These are phyloP conservation scores for Boletus vinaceobasis DNA, from an alignment of 768 basidiomycete species.

Conservation along the genomic window DNA sequence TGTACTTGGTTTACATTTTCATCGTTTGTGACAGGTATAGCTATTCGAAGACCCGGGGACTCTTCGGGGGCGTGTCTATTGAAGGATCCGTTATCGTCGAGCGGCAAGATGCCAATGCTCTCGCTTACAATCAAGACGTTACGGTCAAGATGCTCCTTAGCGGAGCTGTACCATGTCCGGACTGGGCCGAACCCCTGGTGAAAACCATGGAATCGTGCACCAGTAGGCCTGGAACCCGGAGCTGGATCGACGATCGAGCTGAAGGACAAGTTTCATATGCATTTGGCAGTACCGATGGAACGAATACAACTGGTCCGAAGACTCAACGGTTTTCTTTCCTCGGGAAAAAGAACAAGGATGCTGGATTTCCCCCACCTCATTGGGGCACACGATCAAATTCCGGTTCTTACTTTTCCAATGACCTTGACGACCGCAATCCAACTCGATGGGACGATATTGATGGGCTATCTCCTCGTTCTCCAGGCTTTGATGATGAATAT, in stretches of 20 bases:
- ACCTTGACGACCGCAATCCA: constrained; percentile 10
- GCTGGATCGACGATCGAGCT: constrained; percentile 61
- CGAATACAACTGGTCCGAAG: constrained; percentile 33
- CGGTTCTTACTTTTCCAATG: constrained; percentile 55
- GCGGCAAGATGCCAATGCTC: constrained; percentile 86
- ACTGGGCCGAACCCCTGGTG: constrained; percentile 76
- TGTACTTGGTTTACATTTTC: background rate
- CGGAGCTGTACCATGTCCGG: constrained; percentile 68
- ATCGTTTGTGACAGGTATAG: constrained; percentile 57
- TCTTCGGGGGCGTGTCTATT: constrained; percentile 88
- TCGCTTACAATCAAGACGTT: constrained; percentile 75
- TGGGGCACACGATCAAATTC: constrained; percentile 53
- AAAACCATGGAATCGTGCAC: constrained; percentile 71
- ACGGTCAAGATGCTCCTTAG: constrained; percentile 77
- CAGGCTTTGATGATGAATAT: constrained; percentile 42
- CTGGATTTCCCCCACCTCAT: constrained; percentile 57
- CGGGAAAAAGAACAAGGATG: constrained; percentile 44
- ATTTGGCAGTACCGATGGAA: constrained; percentile 36
- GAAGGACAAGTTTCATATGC: constrained; percentile 46
- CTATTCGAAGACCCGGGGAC: constrained; percentile 87
- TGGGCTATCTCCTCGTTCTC: constrained; percentile 13
- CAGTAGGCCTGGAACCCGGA: constrained; percentile 60
- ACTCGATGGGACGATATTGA: constrained; percentile 32
- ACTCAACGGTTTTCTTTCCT: constrained; percentile 30
- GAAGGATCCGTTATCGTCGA: constrained; percentile 92